Percentiles rank a stretch among this genome's conserved stretches.
Conservation (phyloP, 768 basidiomycete genomes). For the Cubamyces lactineus region DNA sequence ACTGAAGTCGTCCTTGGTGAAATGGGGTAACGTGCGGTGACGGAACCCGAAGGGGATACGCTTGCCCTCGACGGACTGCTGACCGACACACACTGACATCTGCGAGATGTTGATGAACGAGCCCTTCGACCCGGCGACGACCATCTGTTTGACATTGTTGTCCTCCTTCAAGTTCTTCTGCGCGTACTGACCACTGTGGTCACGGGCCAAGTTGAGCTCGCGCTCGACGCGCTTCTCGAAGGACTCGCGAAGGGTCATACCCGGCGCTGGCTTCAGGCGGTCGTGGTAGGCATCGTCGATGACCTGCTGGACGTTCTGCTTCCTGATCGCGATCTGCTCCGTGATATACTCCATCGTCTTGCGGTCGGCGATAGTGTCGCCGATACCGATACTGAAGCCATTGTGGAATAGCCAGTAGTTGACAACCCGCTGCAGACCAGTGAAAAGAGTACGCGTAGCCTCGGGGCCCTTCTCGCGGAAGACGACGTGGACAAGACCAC, state of each 20-base stretch:
- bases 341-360: conserved; percentile 89
- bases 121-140: conserved; percentile 97
- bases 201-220: conserved; percentile 93
- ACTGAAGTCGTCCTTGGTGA: conserved; percentile 98
- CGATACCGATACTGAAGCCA: conserved; percentile 98
- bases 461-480: conserved; percentile 98
- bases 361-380: conserved; percentile 94
- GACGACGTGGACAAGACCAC: conserved; percentile 93
- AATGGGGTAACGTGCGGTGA: conserved; percentile 95
- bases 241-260: conserved; percentile 99
- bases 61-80: conserved; percentile 97
- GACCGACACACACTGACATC: conserved; percentile 99
- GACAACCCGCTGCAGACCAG: conserved; percentile 92
- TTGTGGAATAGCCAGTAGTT: conserved; percentile 99
- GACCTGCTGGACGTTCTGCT: conserved; percentile 74
- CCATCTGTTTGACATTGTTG: conserved; percentile 99
- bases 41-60: conserved; percentile 98
- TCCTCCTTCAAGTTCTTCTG: conserved; percentile 97
- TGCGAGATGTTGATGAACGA: conserved; percentile 99
- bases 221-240: conserved; percentile 93
- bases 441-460: conserved; percentile 86
- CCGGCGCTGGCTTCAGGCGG: conserved; percentile 85
- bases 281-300: conserved; percentile 87
- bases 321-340: conserved; percentile 78
- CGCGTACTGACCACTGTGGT: conserved; percentile 93